Evolutionary conservation across 2,329 filamentous ascomycete species (phyloP).

Genomic region (Geosmithia putterillii): DNA sequence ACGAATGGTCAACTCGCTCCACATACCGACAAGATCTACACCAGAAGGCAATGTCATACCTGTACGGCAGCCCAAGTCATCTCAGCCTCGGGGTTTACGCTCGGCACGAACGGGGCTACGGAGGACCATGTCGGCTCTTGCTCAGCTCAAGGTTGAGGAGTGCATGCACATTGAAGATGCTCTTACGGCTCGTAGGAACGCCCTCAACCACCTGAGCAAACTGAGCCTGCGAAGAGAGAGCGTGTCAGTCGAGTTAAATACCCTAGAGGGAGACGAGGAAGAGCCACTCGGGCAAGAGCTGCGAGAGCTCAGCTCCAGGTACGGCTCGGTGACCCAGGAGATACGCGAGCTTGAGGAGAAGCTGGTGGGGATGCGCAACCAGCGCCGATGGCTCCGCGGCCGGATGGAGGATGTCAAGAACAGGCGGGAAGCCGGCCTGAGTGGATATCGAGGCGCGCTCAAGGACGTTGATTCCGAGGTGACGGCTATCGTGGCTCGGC

Average conservation of each 20-base stretch:
- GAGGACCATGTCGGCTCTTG: slow-evolving; percentile 50
- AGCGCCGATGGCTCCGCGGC: slow-evolving; percentile 44
- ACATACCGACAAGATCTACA: slow-evolving; percentile 22
- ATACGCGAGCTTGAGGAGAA: slow-evolving; percentile 55
- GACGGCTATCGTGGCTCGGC: slow-evolving; percentile 42
- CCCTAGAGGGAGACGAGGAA: slow-evolving; percentile 41
- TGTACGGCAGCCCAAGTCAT: slow-evolving; percentile 39
- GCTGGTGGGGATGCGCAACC: slow-evolving; percentile 46
- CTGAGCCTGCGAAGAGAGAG: slow-evolving; percentile 36
- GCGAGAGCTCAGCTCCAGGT: slow-evolving; percentile 42
- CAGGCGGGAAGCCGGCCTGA: slow-evolving; percentile 56
- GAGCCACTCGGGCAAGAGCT: slow-evolving; percentile 51
- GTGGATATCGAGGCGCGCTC: slow-evolving; percentile 56
- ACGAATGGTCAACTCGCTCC: slow-evolving; percentile 27
- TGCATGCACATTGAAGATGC: slow-evolving; percentile 45
- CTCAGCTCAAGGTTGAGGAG: slow-evolving; percentile 56
- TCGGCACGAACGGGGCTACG: slow-evolving; percentile 54
- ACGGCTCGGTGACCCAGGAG: slow-evolving; percentile 41
- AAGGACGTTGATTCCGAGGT: slow-evolving; percentile 54
- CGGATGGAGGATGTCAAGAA: slow-evolving; percentile 53
- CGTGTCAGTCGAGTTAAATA: slow-evolving; percentile 37
- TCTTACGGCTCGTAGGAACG: slow-evolving; percentile 41
- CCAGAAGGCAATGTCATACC: slow-evolving; percentile 41
- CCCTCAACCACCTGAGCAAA: slow-evolving; percentile 43
- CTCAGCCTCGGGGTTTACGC: slow-evolving; percentile 41